These are phyloP conservation scores for Craspedostauros australis DNA, from an alignment of 108 stramenopile genomes.

Conservation along the genomic window DNA sequence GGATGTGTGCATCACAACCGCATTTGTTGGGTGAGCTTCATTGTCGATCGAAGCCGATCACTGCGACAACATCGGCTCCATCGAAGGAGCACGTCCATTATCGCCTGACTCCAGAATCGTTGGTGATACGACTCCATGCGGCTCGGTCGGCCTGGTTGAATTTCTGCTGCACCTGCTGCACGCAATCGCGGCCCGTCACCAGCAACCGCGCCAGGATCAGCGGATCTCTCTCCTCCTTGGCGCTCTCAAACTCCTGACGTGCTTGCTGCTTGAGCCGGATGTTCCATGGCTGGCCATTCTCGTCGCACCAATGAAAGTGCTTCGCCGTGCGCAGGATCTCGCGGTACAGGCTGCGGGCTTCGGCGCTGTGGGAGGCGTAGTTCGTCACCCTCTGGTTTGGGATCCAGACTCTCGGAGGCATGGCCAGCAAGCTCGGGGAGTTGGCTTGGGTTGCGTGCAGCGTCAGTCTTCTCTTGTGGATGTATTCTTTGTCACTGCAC, in stretches of 20 bases:
- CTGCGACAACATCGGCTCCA: no score
- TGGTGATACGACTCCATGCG: conserved; percentile 74
- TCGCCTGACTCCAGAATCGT: conserved; percentile 34
- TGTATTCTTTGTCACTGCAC: no score
- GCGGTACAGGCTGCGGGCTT: conserved; percentile 74
- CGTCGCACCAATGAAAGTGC: conserved; percentile 86
- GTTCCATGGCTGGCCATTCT: conserved; percentile 74
- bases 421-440: no score
- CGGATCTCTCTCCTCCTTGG: conserved; percentile 82
- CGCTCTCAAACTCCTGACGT: conserved; percentile 83
- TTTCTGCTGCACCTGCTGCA: conserved; percentile 83
- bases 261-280: conserved; percentile 63
- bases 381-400: conserved; percentile 25
- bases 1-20: not conserved
- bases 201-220: conserved; percentile 84
- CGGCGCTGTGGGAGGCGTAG: conserved; percentile 42
- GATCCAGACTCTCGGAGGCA: conserved; percentile 45
- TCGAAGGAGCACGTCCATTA: not conserved
- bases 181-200: conserved; percentile 89
- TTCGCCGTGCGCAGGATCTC: conserved; percentile 84
- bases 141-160: conserved; percentile 82
- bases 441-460: no score
- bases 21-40: no score
- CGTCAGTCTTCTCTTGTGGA: no score
- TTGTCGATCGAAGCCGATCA: not conserved